These are phyloP conservation scores for Dothideomycetes sp. DNA, from an alignment of 2,329 filamentous ascomycete species.

Conservation along the genomic window DNA sequence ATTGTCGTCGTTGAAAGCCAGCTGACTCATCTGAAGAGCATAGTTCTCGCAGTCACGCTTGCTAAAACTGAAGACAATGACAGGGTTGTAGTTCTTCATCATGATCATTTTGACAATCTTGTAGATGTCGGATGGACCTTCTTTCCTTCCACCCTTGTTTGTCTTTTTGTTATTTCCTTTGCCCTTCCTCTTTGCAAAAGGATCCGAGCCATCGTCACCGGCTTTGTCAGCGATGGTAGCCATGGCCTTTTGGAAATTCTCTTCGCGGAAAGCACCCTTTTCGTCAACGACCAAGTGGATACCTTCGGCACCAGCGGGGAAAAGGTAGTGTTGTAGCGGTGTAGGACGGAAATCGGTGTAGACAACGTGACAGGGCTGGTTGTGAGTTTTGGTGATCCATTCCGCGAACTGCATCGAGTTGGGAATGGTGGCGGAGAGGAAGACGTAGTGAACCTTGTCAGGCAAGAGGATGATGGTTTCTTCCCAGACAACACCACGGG, in stretches of 20 bases:
- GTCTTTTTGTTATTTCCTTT: constrained; percentile 86
- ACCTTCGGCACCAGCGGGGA: constrained; percentile 82
- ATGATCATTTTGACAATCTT: constrained; percentile 99
- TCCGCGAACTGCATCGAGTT: constrained; percentile 99
- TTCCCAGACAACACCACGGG: constrained; percentile 95
- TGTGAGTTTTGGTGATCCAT: constrained; percentile 97
- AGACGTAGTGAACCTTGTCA: constrained; percentile 98
- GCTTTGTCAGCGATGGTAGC: constrained; percentile 77
- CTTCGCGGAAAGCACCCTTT: constrained; percentile 89
- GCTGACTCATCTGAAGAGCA: constrained; percentile 73
- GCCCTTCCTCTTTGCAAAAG: constrained; percentile 70
- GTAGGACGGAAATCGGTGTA: constrained; percentile 98
- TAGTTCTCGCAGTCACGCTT: constrained; percentile 92
- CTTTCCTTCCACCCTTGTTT: constrained; percentile 72
- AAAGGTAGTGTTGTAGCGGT: constrained; percentile 95
- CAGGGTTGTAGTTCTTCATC: constrained; percentile 91
- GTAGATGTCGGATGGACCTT: constrained; percentile 72
- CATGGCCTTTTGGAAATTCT: constrained; percentile 98
- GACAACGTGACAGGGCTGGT: constrained; percentile 95
- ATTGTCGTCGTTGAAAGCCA: constrained; percentile 92
- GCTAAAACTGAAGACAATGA: constrained; percentile 99
- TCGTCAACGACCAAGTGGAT: constrained; percentile 94
- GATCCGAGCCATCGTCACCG: constrained; percentile 72
- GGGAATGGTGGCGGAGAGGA: constrained; percentile 93
- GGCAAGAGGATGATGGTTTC: constrained; percentile 97